Evolutionary conservation across 352 stramenopile species (phyloP).

Genomic region (Elongisporangium prolatum): DNA sequence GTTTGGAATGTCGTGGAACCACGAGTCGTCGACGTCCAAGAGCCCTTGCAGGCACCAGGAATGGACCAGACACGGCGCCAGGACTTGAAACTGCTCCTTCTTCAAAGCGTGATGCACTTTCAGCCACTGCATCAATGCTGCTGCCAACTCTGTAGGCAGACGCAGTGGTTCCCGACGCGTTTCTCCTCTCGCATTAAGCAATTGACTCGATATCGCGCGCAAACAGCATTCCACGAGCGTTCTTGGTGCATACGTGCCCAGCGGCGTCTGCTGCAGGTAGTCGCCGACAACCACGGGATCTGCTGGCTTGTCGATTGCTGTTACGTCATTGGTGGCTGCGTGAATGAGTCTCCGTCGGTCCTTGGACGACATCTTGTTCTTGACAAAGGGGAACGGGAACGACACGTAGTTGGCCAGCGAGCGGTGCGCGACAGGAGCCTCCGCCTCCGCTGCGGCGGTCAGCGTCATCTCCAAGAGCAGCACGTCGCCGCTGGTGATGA

Average conservation of each 20-base stretch:
- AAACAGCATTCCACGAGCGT: slow-evolving; percentile 57
- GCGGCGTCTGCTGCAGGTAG: slow-evolving; percentile 37
- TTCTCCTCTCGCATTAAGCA: slow-evolving; percentile 41
- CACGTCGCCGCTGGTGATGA: slow-evolving; percentile 22
- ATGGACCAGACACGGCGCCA: slow-evolving; percentile 46
- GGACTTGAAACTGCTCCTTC: slow-evolving; percentile 45
- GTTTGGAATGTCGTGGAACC: slow-evolving; percentile 53
- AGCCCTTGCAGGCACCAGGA: slow-evolving; percentile 54
- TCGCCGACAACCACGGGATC: slow-evolving; percentile 26
- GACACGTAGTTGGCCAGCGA: slow-evolving; percentile 71
- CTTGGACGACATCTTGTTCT: slow-evolving; percentile 12
- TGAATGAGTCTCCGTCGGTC: slow-evolving; percentile 9
- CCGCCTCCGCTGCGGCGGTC: not conserved
- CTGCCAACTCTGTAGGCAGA: slow-evolving; percentile 42
- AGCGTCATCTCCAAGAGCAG: slow-evolving; percentile 17
- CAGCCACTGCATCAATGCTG: slow-evolving; percentile 42
- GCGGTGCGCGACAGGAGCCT: slow-evolving; percentile 4
- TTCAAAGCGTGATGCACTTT: slow-evolving; percentile 48
- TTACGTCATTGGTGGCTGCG: not conserved
- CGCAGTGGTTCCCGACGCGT: slow-evolving; percentile 9
- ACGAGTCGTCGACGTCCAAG: slow-evolving; percentile 49
- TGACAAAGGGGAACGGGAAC: slow-evolving; percentile 73
- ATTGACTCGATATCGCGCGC: slow-evolving; percentile 12
- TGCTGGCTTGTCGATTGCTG: not conserved
- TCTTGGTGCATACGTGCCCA: slow-evolving; percentile 35